Evolutionary conservation across 2,329 filamentous ascomycete species (phyloP).

Genomic region (Lecanicillium sp.): DNA sequence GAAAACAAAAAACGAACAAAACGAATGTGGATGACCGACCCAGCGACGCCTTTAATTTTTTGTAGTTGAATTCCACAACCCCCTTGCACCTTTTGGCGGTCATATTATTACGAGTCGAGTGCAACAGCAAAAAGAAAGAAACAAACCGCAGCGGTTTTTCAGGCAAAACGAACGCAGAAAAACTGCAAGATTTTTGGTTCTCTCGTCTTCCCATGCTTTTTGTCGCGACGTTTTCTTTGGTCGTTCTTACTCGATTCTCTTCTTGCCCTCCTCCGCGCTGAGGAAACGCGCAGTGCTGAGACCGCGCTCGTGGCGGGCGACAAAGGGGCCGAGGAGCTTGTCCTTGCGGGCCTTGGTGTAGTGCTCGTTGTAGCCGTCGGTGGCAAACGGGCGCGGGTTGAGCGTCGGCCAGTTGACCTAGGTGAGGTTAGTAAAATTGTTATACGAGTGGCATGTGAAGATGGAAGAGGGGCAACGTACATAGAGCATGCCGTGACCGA

Average conservation of each 20-base stretch:
- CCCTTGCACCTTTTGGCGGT: no score
- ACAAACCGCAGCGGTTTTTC: no score
- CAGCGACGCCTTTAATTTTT: no score
- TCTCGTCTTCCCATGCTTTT: not conserved
- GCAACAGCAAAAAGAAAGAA: no score
- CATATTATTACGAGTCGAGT: no score
- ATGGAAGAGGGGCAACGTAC: conserved; percentile 51
- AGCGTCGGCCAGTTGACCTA: conserved; percentile 98
- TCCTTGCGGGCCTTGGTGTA: conserved; percentile 78
- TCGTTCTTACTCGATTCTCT: conserved; percentile 72
- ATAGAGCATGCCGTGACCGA: conserved; percentile 83
- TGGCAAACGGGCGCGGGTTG: conserved; percentile 78
- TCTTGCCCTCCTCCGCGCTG: conserved; percentile 94
- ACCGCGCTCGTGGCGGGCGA: conserved; percentile 68
- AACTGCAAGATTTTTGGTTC: not conserved
- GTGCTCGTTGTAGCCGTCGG: conserved; percentile 84
- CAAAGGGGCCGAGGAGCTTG: conserved; percentile 67
- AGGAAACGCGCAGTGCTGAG: conserved; percentile 76
- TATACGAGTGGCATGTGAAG: not conserved
- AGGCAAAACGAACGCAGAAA: no score
- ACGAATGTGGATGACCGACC: no score
- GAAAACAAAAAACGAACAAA: no score
- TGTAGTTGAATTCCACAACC: no score
- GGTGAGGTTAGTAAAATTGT: not conserved
- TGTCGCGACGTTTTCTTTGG: conserved; percentile 7